Percentiles rank a stretch among this genome's conserved stretches.
phyloP scores from a whole-genome alignment of 179 eudicot species.

The Spinacia oleracea region DNA sequence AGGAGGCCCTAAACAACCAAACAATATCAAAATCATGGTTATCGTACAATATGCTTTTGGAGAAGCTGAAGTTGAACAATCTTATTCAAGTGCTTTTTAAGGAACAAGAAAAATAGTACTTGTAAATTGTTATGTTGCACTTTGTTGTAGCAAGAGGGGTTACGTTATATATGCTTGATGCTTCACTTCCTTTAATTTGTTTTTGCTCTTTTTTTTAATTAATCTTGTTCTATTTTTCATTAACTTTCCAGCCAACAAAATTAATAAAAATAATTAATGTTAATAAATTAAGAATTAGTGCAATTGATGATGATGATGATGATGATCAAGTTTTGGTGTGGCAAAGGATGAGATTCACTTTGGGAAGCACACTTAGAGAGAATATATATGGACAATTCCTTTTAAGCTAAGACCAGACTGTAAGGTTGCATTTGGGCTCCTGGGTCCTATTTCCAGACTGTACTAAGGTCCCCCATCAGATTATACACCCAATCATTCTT shows the following conservation, averaged over 20 bases:
- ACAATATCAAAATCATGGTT: slow-evolving; percentile 8
- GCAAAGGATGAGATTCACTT: slow-evolving; percentile 27
- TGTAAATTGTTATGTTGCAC: slow-evolving; percentile 16
- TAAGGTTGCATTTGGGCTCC: slow-evolving; percentile 25
- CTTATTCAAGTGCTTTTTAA: background rate
- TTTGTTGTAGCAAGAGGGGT: slow-evolving; percentile 27
- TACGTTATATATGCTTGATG: too few relatives aligned
- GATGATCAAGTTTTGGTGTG: background rate
- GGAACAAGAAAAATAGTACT: slow-evolving; percentile 1
- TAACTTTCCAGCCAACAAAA: slow-evolving; percentile 30
- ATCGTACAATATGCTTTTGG: background rate
- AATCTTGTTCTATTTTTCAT: background rate
- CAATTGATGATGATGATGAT: background rate
- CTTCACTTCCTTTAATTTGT: background rate
- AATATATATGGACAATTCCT: slow-evolving; percentile 26
- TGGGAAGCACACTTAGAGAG: slow-evolving; percentile 17
- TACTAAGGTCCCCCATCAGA: slow-evolving; percentile 16
- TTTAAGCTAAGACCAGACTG: slow-evolving; percentile 36
- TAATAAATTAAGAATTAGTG: background rate
- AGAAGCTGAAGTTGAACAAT: background rate
- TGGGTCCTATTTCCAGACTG: slow-evolving; percentile 35
- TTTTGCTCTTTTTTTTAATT: background rate
- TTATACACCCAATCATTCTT: slow-evolving; percentile 24
- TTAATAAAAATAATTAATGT: background rate
- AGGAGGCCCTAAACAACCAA: background rate